phyloP scores from a whole-genome alignment of 805 yeast genomes.

The Ogataea allantospora region DNA sequence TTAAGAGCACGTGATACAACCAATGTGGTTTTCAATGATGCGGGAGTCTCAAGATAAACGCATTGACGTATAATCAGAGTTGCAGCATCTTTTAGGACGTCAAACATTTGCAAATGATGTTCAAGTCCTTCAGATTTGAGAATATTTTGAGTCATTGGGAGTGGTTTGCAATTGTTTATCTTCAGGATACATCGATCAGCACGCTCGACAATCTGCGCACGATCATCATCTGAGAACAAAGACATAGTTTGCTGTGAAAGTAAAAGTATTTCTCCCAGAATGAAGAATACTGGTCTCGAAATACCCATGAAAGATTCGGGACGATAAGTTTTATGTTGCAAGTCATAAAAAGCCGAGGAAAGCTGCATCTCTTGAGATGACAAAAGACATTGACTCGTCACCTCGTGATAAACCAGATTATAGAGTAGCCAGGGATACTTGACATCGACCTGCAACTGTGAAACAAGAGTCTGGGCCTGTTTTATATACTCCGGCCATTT shows the following conservation, averaged over 20 bases:
- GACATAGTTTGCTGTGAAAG: slow-evolving; percentile 1
- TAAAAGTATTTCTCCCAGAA: slow-evolving; percentile 7
- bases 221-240: slow-evolving; percentile 1
- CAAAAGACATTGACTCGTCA: slow-evolving; percentile 8
- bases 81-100: slow-evolving; percentile 9
- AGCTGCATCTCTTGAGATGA: not conserved
- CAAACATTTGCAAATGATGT: slow-evolving; percentile 8
- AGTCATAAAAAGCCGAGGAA: not conserved
- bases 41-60: slow-evolving; percentile 11
- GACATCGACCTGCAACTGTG: no score
- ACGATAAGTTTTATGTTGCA: not conserved
- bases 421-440: slow-evolving; percentile 8
- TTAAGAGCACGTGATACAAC: slow-evolving; percentile 5
- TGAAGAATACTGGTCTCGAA: slow-evolving; percentile 7
- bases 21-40: slow-evolving; percentile 9
- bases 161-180: slow-evolving; percentile 7
- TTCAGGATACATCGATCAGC: no score
- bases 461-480: no score
- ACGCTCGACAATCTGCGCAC: slow-evolving; percentile 1
- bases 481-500: no score
- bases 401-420: slow-evolving; percentile 10
- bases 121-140: slow-evolving; percentile 8
- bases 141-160: slow-evolving; percentile 6
- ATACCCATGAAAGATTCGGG: slow-evolving; percentile 13
- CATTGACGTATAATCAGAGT: slow-evolving; percentile 9